Evolutionary conservation across 768 basidiomycete genomes (phyloP).

Genomic region (Panellus pusillus): DNA sequence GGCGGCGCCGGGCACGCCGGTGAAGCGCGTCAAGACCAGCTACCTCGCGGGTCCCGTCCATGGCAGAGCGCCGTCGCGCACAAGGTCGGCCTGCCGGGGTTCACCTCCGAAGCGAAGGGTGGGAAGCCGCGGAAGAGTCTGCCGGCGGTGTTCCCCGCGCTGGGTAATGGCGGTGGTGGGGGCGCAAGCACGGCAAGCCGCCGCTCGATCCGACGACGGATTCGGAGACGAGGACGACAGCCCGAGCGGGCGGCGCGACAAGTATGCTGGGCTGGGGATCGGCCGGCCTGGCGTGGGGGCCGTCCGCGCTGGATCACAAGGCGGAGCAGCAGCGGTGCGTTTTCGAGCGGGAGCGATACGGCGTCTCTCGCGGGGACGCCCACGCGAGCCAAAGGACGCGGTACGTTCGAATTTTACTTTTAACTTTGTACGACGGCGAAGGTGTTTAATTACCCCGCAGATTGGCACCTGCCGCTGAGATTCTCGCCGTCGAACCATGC

Average conservation of each 20-base stretch:
- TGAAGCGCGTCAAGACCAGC: constrained; percentile 70
- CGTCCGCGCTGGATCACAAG: constrained; percentile 67
- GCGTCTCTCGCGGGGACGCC: constrained; percentile 60
- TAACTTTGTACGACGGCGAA: constrained; percentile 7
- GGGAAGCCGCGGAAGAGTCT: constrained; percentile 69
- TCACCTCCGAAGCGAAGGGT: constrained; percentile 45
- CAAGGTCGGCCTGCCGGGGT: constrained; percentile 54
- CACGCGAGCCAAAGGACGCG: constrained; percentile 54
- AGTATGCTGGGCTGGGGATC: constrained; percentile 65
- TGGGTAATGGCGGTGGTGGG: no score
- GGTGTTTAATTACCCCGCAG: constrained; percentile 31
- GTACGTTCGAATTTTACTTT: constrained; percentile 36
- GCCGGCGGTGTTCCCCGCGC: constrained; percentile 65
- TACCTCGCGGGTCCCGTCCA: constrained; percentile 59
- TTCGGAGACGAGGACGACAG: constrained; percentile 67
- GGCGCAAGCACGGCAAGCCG: constrained; percentile 30
- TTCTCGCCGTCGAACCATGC: constrained; percentile 48
- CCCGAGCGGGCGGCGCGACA: constrained; percentile 55
- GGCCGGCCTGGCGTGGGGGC: constrained; percentile 41
- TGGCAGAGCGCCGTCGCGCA: constrained; percentile 81
- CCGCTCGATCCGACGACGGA: constrained; percentile 48
- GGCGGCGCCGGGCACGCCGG: constrained; percentile 70
- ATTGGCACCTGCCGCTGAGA: constrained; percentile 56
- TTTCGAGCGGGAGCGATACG: constrained; percentile 73
- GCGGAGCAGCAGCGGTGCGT: constrained; percentile 78